Evolutionary conservation across 805 yeast species (phyloP).

Genomic region (Starmerella stigmatis): DNA sequence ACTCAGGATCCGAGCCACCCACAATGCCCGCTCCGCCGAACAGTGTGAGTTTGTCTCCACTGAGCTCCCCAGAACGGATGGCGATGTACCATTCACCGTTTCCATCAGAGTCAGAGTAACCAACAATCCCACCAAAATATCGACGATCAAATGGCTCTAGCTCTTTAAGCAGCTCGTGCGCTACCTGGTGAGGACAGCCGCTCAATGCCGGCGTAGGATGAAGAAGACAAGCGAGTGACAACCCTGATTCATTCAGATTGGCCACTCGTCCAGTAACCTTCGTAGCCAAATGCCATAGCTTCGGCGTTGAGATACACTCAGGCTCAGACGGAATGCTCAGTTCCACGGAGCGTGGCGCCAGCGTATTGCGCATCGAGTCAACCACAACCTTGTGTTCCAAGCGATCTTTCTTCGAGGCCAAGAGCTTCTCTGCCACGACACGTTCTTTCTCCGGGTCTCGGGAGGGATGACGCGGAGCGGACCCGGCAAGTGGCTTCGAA

Average conservation of each 20-base stretch:
- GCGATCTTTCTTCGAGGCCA: constrained; percentile 10
- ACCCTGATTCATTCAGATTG: background rate
- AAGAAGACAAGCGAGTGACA: constrained; percentile 11
- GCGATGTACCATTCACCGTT: constrained; percentile 19
- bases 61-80: constrained; percentile 12
- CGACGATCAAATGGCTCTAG: constrained; percentile 18
- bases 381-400: constrained; percentile 17
- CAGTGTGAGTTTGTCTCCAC: background rate
- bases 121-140: constrained; percentile 19
- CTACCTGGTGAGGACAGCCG: constrained; percentile 14
- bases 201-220: constrained; percentile 20
- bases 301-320: constrained; percentile 8
- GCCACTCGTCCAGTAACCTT: constrained; percentile 6
- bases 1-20: constrained; percentile 15
- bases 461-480: constrained; percentile 12
- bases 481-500: constrained; percentile 19
- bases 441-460: constrained; percentile 1
- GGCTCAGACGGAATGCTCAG: constrained; percentile 9
- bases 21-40: constrained; percentile 21
- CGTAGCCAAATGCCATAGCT: constrained; percentile 17
- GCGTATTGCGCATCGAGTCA: constrained; percentile 11
- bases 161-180: constrained; percentile 6
- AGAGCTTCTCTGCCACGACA: background rate
- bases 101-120: constrained; percentile 15
- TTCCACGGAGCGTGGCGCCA: constrained; percentile 1